phyloP scores from a whole-genome alignment of 192 early-diverging fungal species.

The Linnemannia exigua region DNA sequence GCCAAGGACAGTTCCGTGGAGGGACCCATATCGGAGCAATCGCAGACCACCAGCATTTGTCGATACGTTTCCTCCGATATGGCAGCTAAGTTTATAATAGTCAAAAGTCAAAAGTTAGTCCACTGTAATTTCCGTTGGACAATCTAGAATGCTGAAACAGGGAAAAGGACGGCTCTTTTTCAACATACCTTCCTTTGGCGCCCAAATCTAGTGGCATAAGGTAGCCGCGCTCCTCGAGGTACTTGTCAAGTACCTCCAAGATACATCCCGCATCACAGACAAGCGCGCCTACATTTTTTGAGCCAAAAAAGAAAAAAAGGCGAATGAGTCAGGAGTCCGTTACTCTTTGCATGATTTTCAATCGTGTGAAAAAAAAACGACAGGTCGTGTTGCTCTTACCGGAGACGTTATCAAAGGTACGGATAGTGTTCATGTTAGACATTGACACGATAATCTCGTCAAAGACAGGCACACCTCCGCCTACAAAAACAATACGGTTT shows the following conservation, averaged over 20 bases:
- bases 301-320: too few relatives aligned
- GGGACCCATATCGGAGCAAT: conserved; percentile 93
- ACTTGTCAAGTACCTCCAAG: conserved; percentile 90
- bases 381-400: conserved; percentile 17
- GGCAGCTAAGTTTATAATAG: conserved; percentile 75
- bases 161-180: neutral
- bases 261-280: conserved; percentile 96
- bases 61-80: conserved; percentile 99
- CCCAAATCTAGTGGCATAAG: conserved; percentile 96
- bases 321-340: neutral
- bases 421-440: conserved; percentile 84
- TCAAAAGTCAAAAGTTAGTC: neutral
- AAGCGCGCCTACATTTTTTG: conserved; percentile 75
- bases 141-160: neutral
- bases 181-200: conserved; percentile 76
- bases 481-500: conserved; percentile 17
- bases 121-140: neutral
- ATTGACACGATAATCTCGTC: conserved; percentile 94
- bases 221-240: conserved; percentile 84
- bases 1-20: conserved; percentile 97
- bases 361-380: neutral
- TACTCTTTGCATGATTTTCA: neutral
- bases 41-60: conserved; percentile 98
- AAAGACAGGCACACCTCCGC: conserved; percentile 94
- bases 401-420: conserved; percentile 78